These are phyloP conservation scores for Camellia lanceoleosa DNA, from an alignment of 148 eudicot genomes.

Conservation along the genomic window DNA sequence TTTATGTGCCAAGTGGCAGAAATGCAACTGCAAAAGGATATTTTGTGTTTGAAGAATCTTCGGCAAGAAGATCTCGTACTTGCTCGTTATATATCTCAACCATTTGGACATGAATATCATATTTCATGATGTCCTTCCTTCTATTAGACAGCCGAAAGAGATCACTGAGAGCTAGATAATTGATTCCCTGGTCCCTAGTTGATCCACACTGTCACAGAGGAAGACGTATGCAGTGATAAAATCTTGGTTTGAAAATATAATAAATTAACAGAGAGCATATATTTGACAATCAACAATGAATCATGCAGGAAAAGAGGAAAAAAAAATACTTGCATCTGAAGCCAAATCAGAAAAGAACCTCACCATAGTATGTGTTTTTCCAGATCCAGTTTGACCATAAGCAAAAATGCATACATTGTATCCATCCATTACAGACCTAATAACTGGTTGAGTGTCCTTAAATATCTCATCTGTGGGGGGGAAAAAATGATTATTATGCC, in stretches of 20 bases:
- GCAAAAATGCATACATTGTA: constrained; percentile 86
- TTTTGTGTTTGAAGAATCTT: background rate
- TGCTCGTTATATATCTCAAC: constrained; percentile 75
- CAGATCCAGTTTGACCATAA: constrained; percentile 51
- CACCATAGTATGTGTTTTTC: no score
- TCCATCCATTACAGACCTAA: constrained; percentile 93
- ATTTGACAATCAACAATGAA: background rate
- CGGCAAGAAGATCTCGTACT: constrained; percentile 12
- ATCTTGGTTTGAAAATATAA: background rate
- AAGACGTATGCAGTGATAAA: background rate
- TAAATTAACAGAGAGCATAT: no score
- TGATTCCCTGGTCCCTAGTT: constrained; percentile 54
- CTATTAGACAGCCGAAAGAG: constrained; percentile 54
- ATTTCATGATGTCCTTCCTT: constrained; percentile 52
- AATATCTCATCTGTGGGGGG: constrained; percentile 59
- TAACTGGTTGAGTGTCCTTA: constrained; percentile 61
- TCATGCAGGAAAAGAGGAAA: background rate
- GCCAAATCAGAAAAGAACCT: constrained; percentile 10
- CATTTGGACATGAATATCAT: constrained; percentile 73
- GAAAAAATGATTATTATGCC: background rate
- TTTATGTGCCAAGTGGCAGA: background rate
- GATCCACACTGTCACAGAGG: constrained; percentile 46
- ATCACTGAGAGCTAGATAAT: constrained; percentile 66
- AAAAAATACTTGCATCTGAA: background rate
- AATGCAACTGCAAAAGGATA: background rate